These are phyloP conservation scores for Avena eriantha DNA, from an alignment of 176 grass and related monocot species.

Conservation along the genomic window DNA sequence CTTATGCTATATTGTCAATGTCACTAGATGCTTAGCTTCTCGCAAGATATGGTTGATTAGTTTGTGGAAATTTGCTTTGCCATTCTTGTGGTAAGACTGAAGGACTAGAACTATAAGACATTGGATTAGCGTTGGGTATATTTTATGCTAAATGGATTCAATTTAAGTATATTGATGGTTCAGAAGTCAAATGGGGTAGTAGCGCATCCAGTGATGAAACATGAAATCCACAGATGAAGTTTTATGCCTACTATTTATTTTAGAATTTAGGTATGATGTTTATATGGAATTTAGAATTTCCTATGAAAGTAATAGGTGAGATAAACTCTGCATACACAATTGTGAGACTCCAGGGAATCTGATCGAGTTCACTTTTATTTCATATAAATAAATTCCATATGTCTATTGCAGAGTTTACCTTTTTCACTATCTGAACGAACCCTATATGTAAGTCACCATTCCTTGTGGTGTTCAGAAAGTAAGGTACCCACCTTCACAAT, in stretches of 20 bases:
- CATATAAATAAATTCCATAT: not conserved
- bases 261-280: not conserved
- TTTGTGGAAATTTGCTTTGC: not conserved
- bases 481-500: not conserved
- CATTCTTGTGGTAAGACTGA: not conserved
- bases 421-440: not conserved
- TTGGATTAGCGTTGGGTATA: not conserved
- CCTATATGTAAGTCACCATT: not conserved
- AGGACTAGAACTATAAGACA: slow-evolving; percentile 1
- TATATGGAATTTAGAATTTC: not conserved
- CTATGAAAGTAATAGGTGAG: not conserved
- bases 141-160: slow-evolving; percentile 1
- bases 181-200: not conserved
- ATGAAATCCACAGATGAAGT: slow-evolving; percentile 25
- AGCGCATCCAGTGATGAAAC: not conserved
- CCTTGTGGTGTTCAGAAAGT: not conserved
- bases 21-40: not conserved
- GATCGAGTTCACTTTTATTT: not conserved
- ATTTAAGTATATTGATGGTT: not conserved
- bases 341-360: slow-evolving; percentile 3
- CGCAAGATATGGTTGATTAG: not conserved
- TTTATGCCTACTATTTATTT: not conserved
- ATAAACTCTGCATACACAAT: not conserved
- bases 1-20: not conserved
- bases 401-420: not conserved